These are phyloP conservation scores for Aureobasidium sp. DNA, from an alignment of 2,329 filamentous ascomycete species.

Conservation along the genomic window DNA sequence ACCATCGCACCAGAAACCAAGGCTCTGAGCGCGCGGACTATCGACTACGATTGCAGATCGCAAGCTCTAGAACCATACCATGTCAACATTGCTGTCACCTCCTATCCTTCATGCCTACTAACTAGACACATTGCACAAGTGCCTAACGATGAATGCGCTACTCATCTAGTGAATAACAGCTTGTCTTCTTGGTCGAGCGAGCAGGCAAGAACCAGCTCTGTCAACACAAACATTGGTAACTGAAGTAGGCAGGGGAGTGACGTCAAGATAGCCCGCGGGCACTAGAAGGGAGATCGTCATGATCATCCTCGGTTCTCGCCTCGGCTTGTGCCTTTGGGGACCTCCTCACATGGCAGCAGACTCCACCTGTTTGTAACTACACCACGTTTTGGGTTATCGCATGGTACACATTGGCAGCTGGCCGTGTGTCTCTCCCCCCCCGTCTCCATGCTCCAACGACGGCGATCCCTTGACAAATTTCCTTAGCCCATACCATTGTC, in stretches of 20 bases:
- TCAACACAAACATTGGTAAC: background rate
- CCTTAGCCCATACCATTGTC: background rate
- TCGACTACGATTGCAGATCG: background rate
- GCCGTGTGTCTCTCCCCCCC: background rate
- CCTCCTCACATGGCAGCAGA: background rate
- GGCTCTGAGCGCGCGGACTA: background rate
- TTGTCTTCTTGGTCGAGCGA: background rate
- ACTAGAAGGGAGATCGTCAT: slow-evolving; percentile 4
- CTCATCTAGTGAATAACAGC: background rate
- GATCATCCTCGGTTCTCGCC: slow-evolving; percentile 1
- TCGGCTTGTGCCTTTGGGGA: background rate
- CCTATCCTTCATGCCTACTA: background rate
- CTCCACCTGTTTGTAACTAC: background rate
- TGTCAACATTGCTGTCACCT: background rate
- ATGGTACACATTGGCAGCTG: background rate
- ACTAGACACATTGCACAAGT: background rate
- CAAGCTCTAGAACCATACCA: background rate
- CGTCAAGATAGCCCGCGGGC: background rate
- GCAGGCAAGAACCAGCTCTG: background rate
- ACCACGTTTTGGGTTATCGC: background rate
- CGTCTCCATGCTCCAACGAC: background rate
- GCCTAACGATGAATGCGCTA: too few relatives aligned
- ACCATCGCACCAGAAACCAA: background rate
- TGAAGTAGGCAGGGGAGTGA: background rate
- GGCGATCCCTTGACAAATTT: background rate